Base-by-base conservation (phyloP, 257 asterid genomes). In the Solanum megistacrolobum region DNA sequence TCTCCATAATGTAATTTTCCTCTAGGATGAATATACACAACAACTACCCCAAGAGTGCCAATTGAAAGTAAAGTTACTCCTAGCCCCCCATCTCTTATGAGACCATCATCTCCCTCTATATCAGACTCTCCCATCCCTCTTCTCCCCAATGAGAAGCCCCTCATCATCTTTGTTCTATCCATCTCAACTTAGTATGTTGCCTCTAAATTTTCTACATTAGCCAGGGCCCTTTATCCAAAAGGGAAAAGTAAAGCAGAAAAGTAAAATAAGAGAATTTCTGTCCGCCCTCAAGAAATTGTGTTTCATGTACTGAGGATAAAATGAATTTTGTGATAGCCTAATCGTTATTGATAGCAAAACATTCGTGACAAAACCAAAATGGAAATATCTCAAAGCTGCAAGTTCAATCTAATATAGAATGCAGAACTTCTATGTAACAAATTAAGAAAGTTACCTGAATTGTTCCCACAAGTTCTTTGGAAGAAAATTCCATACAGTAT, bases 381-480 rank as follows among this genome's bases (percentile, higher is more conserved):
- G 78, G 78, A 16, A 32, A 71, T 43, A 79, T 43, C 38, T 79
- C 65, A 79, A 43, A 43, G n/a, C 38, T 43, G 35, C 9, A 79
- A 25, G 84, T 43, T 79, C 84, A 79, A 43, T 79, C 38, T n/a
- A 76, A 27, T 39, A 79, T 41, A 79, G 65, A 79, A 79, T 79
- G 84, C 36, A 79, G n/a, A 43, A 79, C 60, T 25, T 43, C 36
- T 27, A 79, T 79, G 84, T 16, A 76, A 72, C n/a, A 43, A 36
- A 71, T 65, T 20, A 12, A 20, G 52, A 71, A 20, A 21, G 58
- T 87, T 75, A 96, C 99, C 99, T 97, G 98, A 97, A 97, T 83
- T 97, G 99, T 79, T 97, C 99, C 99, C 96, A 95, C 90, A 97
- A 94, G 90, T 97, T 97, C 90, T 97, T 97, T 66, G 99, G 99